Percentiles rank a stretch among this genome's conserved stretches.
Conservation (phyloP, 305 asterid species). For the Lippia alba region DNA sequence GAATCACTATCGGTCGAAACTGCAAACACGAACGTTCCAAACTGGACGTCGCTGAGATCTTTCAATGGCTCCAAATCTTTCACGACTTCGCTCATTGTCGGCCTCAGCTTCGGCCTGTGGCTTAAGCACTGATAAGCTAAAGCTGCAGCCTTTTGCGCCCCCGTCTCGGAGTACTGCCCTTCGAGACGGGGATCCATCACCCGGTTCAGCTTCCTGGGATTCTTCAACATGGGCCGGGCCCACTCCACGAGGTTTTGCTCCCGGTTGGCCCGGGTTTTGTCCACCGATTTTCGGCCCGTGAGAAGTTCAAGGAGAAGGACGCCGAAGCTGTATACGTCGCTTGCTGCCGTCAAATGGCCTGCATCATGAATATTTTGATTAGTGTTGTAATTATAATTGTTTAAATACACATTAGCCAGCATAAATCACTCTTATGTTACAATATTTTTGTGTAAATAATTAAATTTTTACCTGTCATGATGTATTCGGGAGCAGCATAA, state of each 20-base stretch:
- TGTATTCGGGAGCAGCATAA: slow-evolving; percentile 94
- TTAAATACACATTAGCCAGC: too few species aligned
- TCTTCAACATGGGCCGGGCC: slow-evolving; percentile 74
- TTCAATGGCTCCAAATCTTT: slow-evolving; percentile 52
- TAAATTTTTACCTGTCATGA: slow-evolving; percentile 67
- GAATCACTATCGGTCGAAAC: slow-evolving; percentile 52
- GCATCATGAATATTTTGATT: slow-evolving; percentile 6
- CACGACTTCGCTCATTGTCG: slow-evolving; percentile 61
- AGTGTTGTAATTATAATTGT: too few species aligned
- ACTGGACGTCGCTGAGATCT: slow-evolving; percentile 45
- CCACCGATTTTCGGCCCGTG: slow-evolving; percentile 73
- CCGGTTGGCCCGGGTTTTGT: slow-evolving; percentile 68
- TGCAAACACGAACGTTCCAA: slow-evolving; percentile 57
- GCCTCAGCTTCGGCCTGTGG: slow-evolving; percentile 68
- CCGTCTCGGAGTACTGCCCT: slow-evolving; percentile 63
- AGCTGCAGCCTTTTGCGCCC: slow-evolving; percentile 63
- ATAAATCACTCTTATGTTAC: too few species aligned
- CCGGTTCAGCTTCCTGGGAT: slow-evolving; percentile 62
- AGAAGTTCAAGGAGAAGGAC: slow-evolving; percentile 77
- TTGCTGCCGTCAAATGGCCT: slow-evolving; percentile 89
- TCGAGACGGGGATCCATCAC: slow-evolving; percentile 75
- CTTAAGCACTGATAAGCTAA: slow-evolving; percentile 76
- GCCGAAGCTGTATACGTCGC: slow-evolving; percentile 92
- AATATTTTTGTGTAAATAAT: too few species aligned
- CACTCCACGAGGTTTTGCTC: slow-evolving; percentile 80